These are phyloP conservation scores for Backusella parvicylindrica DNA, from an alignment of 192 early-diverging fungal species.

Conservation along the genomic window DNA sequence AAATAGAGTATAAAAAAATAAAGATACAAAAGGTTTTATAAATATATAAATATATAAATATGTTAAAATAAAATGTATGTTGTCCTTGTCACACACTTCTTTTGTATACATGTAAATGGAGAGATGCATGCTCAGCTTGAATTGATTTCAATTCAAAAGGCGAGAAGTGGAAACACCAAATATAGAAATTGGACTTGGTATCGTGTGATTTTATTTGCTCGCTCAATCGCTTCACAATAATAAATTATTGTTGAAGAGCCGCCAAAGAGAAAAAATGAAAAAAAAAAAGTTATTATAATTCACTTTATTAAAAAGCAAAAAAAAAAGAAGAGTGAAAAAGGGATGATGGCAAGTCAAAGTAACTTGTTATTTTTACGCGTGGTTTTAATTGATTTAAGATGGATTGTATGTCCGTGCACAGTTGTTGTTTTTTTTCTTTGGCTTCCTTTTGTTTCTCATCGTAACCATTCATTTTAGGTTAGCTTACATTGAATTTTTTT, in stretches of 20 bases:
- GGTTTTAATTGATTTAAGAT: neutral
- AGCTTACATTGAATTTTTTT: neutral
- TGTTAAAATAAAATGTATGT: no score
- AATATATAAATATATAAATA: no score
- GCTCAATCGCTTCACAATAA: neutral
- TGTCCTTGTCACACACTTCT: neutral
- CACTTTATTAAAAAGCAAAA: neutral
- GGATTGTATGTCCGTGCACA: neutral
- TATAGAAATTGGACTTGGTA: neutral
- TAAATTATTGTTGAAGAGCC: neutral
- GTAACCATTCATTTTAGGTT: neutral
- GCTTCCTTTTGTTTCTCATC: neutral
- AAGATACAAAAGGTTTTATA: neutral
- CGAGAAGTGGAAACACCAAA: neutral
- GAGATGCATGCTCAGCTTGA: neutral
- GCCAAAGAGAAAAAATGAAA: neutral
- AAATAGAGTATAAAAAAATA: neutral
- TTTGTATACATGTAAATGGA: neutral
- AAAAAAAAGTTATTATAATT: neutral
- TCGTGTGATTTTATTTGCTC: neutral
- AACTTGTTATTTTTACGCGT: neutral
- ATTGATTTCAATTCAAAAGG: neutral
- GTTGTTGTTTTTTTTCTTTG: neutral
- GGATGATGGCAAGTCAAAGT: neutral
- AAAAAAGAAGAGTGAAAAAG: neutral